Evolutionary conservation across 352 stramenopile genomes (phyloP), one percentile per base, ranked within the genome.

Genomic region (Globisporangium cylindrosporum): DNA sequence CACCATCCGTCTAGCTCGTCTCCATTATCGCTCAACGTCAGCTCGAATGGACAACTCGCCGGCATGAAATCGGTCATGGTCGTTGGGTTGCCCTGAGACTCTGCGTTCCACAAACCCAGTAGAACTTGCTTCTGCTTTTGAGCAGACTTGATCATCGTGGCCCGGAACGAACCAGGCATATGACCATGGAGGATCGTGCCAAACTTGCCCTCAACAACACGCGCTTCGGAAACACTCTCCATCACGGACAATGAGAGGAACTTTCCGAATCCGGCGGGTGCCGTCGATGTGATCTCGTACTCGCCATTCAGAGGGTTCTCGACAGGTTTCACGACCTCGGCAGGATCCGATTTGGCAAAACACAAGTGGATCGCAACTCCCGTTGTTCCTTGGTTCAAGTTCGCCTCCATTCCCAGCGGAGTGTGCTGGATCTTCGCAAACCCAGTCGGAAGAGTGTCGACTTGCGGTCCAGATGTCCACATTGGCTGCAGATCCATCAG

Each of bases 401-500:
- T 95, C 7, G 89, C 89, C 34, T 94, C 86, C 87, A 96, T 95
- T 8, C 89, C 89, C 0, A 96, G 73, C 49, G 89, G 89, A 2
- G 89, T 96, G 53, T 96, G 86, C 62, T 90, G 80, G 41, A 96
- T 85, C 63, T 96, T 96, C 10, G 79, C 91, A 65, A 92, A 96
- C 10, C 86, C 85, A 0, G 59, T 62, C 1, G 89, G 86, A 20
- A 94, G 62, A 8, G 81, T 69, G 51, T 95, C 86, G 1, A 75
- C 74, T 65, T 90, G 76, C 0, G 73, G 67, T 0, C 85, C 84
- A 4, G 86, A 92, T 18, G 88, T 91, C 84, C 86, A 93, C 79
- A 94, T 88, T 15, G 93, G 74, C 14, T 79, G 67, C 20, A 95
- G 55, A 62, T 94, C 84, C 80, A 94, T 91, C 41, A 94, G 65